Percentiles rank a stretch among this genome's conserved stretches.
Evolutionary conservation across 2,329 filamentous ascomycete species (phyloP).

Genomic region (Lecanicillium sp.): DNA sequence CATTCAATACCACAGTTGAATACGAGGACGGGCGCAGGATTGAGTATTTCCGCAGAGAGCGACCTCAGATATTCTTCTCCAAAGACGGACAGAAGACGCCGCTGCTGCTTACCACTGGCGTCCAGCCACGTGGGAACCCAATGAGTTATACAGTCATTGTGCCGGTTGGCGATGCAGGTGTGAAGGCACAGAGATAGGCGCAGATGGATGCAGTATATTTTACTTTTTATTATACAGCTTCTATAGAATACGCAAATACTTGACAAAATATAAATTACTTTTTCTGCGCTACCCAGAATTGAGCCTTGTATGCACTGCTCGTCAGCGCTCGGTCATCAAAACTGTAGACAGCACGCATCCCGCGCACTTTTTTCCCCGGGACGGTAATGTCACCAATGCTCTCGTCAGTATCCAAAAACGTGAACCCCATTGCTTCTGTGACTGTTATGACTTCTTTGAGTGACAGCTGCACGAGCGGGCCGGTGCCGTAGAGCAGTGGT

Average conservation of each 20-base stretch:
- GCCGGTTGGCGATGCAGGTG: constrained; percentile 15
- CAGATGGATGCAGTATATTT: too few relatives aligned
- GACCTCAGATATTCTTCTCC: constrained; percentile 41
- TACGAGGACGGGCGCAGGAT: constrained; percentile 30
- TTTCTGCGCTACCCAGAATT: constrained; percentile 42
- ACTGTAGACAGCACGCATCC: constrained; percentile 42
- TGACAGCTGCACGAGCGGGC: constrained; percentile 45
- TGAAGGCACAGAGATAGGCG: constrained; percentile 7
- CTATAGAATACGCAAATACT: background rate
- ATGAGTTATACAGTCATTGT: constrained; percentile 17
- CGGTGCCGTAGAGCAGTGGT: constrained; percentile 46
- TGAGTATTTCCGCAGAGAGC: constrained; percentile 34
- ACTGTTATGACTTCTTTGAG: constrained; percentile 44
- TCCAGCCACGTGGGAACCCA: constrained; percentile 29
- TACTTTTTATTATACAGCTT: too few relatives aligned
- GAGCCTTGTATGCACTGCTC: constrained; percentile 45
- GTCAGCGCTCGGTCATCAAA: constrained; percentile 43
- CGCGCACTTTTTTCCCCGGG: constrained; percentile 30
- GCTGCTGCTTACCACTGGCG: constrained; percentile 37
- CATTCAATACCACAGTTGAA: constrained; percentile 20
- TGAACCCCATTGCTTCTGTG: constrained; percentile 42
- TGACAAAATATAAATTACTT: constrained; percentile 2
- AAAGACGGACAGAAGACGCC: constrained; percentile 36
- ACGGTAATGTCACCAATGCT: constrained; percentile 35
- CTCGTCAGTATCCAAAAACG: constrained; percentile 35